Evolutionary conservation across 2,329 filamentous ascomycete genomes (phyloP).

Genomic region (Alternaria arbusti): DNA sequence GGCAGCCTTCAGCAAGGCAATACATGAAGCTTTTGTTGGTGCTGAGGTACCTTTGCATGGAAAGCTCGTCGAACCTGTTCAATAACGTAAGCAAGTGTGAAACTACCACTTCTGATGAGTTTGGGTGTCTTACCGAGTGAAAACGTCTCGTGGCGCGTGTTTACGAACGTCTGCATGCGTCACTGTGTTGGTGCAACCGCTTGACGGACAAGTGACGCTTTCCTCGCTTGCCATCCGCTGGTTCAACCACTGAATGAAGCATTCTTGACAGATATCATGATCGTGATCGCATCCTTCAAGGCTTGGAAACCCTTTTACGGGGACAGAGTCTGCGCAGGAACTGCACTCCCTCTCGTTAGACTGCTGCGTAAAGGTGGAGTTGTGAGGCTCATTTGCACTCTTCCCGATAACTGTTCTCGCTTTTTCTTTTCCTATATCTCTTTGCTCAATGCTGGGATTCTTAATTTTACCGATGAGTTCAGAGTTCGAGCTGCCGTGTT

Average conservation of each 20-base stretch:
- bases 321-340: neutral
- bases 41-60: neutral
- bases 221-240: neutral
- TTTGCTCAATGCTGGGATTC: too few relatives aligned
- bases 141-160: neutral
- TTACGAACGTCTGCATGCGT: slow-evolving; percentile 2
- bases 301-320: neutral
- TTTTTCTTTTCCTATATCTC: too few relatives aligned
- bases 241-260: neutral
- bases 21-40: neutral
- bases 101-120: neutral
- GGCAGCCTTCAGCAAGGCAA: neutral
- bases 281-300: slow-evolving; percentile 1
- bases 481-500: too few relatives aligned
- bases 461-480: too few relatives aligned
- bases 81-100: neutral
- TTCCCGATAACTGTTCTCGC: too few relatives aligned
- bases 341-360: neutral
- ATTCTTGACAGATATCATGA: neutral
- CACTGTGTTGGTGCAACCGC: neutral
- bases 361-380: neutral
- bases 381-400: neutral
- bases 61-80: neutral
- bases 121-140: neutral
- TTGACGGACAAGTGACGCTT: neutral